Percentiles rank a stretch among this genome's conserved stretches.
phyloP scores from a whole-genome alignment of 768 basidiomycete species.

The Piloderma croceum region DNA sequence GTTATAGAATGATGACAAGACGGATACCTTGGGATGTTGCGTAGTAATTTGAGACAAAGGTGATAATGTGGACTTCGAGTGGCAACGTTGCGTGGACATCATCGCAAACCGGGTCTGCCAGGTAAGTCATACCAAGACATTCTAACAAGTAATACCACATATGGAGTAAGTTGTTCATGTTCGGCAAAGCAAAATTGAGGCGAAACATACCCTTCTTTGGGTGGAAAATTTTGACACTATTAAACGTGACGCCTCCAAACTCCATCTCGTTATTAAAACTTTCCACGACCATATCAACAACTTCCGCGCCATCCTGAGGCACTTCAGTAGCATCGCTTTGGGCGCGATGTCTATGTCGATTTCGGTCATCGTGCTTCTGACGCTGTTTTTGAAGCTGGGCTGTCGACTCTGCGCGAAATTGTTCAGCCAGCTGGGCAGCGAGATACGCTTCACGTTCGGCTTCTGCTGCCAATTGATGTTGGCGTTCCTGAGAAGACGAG shows the following conservation, averaged over 20 bases:
- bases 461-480: conserved; percentile 51
- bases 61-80: conserved; percentile 62
- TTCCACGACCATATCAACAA: conserved; percentile 49
- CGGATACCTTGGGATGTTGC: conserved; percentile 50
- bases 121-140: conserved; percentile 59
- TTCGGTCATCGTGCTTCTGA: conserved; percentile 44
- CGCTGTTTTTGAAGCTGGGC: conserved; percentile 59
- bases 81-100: conserved; percentile 51
- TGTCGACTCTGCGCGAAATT: conserved; percentile 61
- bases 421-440: conserved; percentile 48
- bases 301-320: conserved; percentile 34
- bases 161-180: background rate
- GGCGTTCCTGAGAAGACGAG: conserved; percentile 38
- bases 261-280: conserved; percentile 54
- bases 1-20: background rate
- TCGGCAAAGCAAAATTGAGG: background rate
- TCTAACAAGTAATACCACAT: conserved; percentile 30
- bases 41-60: conserved; percentile 68
- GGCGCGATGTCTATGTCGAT: conserved; percentile 53
- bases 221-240: conserved; percentile 65
- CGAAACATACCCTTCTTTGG: conserved; percentile 60
- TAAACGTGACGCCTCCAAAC: conserved; percentile 55
- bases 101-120: conserved; percentile 73
- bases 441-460: conserved; percentile 47
- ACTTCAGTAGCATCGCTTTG: conserved; percentile 69